Percentiles rank a stretch among this genome's conserved stretches.
These are phyloP conservation scores for Naganishia cerealis DNA, from an alignment of 1,284 basidiomycete species.

Conservation along the genomic window DNA sequence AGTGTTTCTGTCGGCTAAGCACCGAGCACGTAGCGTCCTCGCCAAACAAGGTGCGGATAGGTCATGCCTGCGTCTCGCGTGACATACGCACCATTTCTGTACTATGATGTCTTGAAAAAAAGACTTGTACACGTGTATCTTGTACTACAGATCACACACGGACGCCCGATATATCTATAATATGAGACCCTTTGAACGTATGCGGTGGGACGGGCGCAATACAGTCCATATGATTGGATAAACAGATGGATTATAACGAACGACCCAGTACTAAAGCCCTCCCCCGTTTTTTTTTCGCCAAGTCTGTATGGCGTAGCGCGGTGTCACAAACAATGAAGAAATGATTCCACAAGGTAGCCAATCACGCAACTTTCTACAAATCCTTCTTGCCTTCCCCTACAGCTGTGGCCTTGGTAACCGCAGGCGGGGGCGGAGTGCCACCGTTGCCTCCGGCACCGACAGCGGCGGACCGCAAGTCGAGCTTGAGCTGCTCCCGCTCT, in stretches of 20 bases:
- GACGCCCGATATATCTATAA: not conserved
- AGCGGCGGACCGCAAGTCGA: slow-evolving; percentile 49
- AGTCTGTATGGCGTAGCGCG: too few relatives aligned
- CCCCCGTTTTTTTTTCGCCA: too few relatives aligned
- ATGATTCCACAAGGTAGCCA: too few relatives aligned
- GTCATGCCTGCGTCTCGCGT: too few relatives aligned
- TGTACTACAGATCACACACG: not conserved
- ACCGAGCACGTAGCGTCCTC: too few relatives aligned
- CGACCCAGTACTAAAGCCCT: too few relatives aligned
- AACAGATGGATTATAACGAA: too few relatives aligned
- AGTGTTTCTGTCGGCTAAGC: not conserved
- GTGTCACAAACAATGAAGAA: too few relatives aligned
- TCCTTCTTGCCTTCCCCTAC: slow-evolving; percentile 46
- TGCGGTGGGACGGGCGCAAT: too few relatives aligned
- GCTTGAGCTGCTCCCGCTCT: slow-evolving; percentile 60
- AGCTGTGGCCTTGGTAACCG: not conserved
- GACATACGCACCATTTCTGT: not conserved
- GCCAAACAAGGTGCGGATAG: too few relatives aligned
- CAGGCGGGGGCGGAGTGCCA: not conserved
- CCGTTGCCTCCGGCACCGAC: slow-evolving; percentile 23
- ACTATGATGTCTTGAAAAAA: not conserved
- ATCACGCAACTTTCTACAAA: slow-evolving; percentile 33
- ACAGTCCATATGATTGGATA: too few relatives aligned
- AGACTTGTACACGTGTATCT: not conserved
- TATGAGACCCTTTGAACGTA: not conserved